Evolutionary conservation across 2,329 filamentous ascomycete genomes (phyloP).

Genomic region (Ophiostoma triangulosporum): DNA sequence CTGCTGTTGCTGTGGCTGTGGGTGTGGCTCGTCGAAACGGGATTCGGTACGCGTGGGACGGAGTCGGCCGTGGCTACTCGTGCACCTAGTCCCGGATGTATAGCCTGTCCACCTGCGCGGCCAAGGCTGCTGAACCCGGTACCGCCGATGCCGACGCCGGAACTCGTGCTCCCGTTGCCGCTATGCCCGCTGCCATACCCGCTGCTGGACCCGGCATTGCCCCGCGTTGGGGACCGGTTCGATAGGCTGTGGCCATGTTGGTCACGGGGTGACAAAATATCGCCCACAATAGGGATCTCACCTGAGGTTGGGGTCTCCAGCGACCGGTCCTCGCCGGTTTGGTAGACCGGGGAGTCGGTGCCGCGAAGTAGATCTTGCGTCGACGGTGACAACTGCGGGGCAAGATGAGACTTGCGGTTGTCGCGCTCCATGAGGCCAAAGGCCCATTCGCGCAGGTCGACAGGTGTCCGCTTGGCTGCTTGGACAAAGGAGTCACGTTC

Average conservation of each 20-base stretch:
- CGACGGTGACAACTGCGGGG: constrained; percentile 63
- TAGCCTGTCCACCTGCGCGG: constrained; percentile 28
- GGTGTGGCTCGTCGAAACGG: constrained; percentile 11
- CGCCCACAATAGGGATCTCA: constrained; percentile 54
- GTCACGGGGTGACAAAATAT: constrained; percentile 41
- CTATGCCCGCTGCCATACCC: constrained; percentile 4
- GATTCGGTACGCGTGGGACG: constrained; percentile 33
- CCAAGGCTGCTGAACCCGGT: constrained; percentile 28
- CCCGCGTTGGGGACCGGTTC: constrained; percentile 37
- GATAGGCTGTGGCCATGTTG: constrained; percentile 27
- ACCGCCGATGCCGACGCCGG: constrained; percentile 1
- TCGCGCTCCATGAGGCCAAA: constrained; percentile 86
- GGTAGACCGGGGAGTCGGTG: constrained; percentile 42
- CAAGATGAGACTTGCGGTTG: constrained; percentile 88
- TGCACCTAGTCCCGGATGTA: constrained; percentile 40
- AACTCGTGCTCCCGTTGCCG: neutral
- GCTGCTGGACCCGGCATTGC: constrained; percentile 1
- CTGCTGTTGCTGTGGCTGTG: constrained; percentile 14
- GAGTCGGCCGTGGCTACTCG: constrained; percentile 39
- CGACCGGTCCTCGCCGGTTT: constrained; percentile 30
- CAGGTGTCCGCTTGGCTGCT: constrained; percentile 90
- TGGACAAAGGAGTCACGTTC: constrained; percentile 90
- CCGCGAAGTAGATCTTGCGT: constrained; percentile 62
- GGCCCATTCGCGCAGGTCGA: constrained; percentile 88
- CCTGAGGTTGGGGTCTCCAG: constrained; percentile 54